Percentiles rank a stretch among this genome's conserved stretches.
Evolutionary conservation across 2,329 filamentous ascomycete species (phyloP).

Genomic region (Leptoxyphium fumago): DNA sequence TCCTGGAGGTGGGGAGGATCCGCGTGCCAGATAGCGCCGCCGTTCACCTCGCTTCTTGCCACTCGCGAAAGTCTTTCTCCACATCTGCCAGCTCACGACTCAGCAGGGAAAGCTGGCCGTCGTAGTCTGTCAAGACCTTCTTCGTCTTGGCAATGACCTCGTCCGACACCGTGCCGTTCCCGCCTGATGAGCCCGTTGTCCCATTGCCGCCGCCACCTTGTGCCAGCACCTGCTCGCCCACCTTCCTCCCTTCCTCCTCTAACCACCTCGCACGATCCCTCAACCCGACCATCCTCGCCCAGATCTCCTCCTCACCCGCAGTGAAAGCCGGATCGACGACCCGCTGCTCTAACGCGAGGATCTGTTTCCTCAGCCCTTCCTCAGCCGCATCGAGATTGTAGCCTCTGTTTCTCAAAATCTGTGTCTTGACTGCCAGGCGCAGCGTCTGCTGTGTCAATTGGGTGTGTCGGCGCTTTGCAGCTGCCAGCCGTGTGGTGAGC

Average conservation of each 20-base stretch:
- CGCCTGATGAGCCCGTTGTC: not conserved
- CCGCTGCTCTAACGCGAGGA: slow-evolving; percentile 52
- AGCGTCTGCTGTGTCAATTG: slow-evolving; percentile 59
- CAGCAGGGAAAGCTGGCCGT: slow-evolving; percentile 62
- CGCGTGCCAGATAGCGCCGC: no score
- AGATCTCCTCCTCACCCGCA: slow-evolving; percentile 69
- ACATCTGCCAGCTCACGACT: slow-evolving; percentile 49
- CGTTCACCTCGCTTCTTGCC: slow-evolving; percentile 24
- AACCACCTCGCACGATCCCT: slow-evolving; percentile 58
- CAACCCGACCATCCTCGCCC: slow-evolving; percentile 65
- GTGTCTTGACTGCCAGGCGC: slow-evolving; percentile 61
- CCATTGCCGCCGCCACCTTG: slow-evolving; percentile 26
- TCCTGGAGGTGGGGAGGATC: no score
- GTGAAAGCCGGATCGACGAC: slow-evolving; percentile 61
- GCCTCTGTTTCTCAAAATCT: slow-evolving; percentile 65
- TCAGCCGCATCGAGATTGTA: slow-evolving; percentile 69
- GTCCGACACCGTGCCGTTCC: slow-evolving; percentile 43
- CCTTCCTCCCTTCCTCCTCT: slow-evolving; percentile 58
- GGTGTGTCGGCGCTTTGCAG: slow-evolving; percentile 57
- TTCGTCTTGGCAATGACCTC: slow-evolving; percentile 58
- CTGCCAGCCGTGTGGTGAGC: slow-evolving; percentile 57
- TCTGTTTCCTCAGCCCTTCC: slow-evolving; percentile 59
- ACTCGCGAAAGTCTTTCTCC: slow-evolving; percentile 44
- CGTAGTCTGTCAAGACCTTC: slow-evolving; percentile 71
- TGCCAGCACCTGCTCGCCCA: slow-evolving; percentile 34